Evolutionary conservation across 129 eudicot species (phyloP).

Genomic region (Apium graveolens): DNA sequence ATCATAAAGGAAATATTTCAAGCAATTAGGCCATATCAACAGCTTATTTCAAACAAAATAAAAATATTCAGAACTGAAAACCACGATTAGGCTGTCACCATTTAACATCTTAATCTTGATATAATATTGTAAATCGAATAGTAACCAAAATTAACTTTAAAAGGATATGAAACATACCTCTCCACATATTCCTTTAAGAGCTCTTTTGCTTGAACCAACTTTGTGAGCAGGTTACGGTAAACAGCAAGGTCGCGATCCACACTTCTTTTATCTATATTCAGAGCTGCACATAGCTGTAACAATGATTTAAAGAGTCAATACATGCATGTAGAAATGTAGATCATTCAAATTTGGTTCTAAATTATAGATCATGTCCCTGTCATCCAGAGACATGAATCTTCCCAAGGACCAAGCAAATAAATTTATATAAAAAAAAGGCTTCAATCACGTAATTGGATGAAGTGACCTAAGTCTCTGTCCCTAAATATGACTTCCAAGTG

Average conservation of each 20-base stretch:
- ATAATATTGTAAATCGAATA: background rate
- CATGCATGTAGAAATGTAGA: background rate
- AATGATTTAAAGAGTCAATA: background rate
- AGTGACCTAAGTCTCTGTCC: background rate
- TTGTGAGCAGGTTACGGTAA: slow-evolving; percentile 85
- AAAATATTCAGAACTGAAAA: background rate
- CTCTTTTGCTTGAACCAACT: slow-evolving; percentile 94
- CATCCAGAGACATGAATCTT: background rate
- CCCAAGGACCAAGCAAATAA: background rate
- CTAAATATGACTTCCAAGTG: background rate
- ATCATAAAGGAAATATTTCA: background rate
- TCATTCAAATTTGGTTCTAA: background rate
- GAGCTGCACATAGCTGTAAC: slow-evolving; percentile 73
- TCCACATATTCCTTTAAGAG: slow-evolving; percentile 79
- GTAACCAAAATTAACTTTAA: background rate
- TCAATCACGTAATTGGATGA: background rate
- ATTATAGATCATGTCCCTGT: background rate
- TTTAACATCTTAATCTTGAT: background rate
- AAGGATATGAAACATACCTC: slow-evolving; percentile 34
- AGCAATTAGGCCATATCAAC: background rate
- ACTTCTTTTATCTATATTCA: slow-evolving; percentile 67
- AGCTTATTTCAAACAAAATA: background rate
- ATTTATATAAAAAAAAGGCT: background rate
- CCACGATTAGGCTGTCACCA: background rate
- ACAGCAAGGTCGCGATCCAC: slow-evolving; percentile 97